Base-by-base conservation (phyloP, 1,284 basidiomycete species). In the Porphyrellus sp. region DNA sequence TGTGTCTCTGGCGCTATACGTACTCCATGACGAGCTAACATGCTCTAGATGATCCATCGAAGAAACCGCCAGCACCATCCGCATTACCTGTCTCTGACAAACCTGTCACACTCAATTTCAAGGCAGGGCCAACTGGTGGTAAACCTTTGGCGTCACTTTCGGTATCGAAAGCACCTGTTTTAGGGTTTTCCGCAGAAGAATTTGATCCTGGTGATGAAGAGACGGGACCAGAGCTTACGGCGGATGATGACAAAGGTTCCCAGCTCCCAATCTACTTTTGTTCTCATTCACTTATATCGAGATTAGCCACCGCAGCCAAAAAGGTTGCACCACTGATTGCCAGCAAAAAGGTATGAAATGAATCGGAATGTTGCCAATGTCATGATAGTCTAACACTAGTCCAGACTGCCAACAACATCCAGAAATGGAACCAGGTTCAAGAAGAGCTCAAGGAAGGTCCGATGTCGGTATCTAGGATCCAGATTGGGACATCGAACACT, bases 341-440 rank as follows among this genome's bases (percentile, higher is more conserved):
- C 35, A 94, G 89, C 69, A 91, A 88, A 78, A 97, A 95, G 86
- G 91, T 90, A 67, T 57, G 75, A 61, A n/a, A 55, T 70, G 1
- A 6, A 5, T 25, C 28, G 5, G 28, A n/a, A 31, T 28, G 25
- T 46, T 12, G 6, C 27, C 31, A 15, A 27, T 37, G 25, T 24
- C 20, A 8, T 47, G 6, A 42, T 27, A n/a, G 34, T 21, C 21
- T 53, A 31, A 54, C 21, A 20, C 40, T 3, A 28, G 4, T 37
- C 47, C 53, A 95, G 92, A 89, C 85, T 42, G 86, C 81, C 45
- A 89, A 82, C 68, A 93, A 95, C 63, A 96, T 98, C 67, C 86
- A 80, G 64, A 96, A 97, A 64, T 97, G 93, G 93, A 96, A 93
- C 68, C 89, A 87, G 73, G 91, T 93, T 16, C 91, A 94, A 72